Evolutionary conservation across 495 filamentous ascomycete species (phyloP), one percentile per base, ranked within the genome.

Genomic region (Neurospora pannonica): DNA sequence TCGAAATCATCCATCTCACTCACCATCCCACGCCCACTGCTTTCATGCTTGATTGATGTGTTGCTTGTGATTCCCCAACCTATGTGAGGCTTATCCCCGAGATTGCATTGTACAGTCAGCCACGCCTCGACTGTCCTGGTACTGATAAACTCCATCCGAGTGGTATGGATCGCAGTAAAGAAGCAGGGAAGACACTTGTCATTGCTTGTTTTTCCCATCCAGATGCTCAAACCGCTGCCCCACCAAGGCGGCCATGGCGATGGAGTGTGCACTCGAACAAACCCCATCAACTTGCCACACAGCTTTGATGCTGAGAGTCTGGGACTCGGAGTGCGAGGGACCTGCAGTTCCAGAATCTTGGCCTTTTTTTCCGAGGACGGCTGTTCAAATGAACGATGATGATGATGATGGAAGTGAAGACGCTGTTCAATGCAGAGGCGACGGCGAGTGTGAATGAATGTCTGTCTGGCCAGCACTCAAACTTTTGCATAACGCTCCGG

Each of bases 401-500:
- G 5, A 28, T 62, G 5, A 7, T 34, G 28, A 31, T 28, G 19
- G 42, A 28, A 24, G 9, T 24, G 46, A 54, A 54, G 21, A 60
- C 24, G 48, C 11, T 15, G 48, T 60, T 28, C 28, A 34, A 67
- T 34, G 54, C 54, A 67, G 28, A 7, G 31, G 13, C 28, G 7
- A 19, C 54, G 24, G 54, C 5, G 28, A 67, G 13, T 67, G 28
- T 67, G 54, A 67, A 67, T 9, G n/a, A n/a, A n/a, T n/a, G n/a
- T n/a, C n/a, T n/a, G 19, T 67, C 54, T 34, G 54, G 54, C 54
- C 54, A 62, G 54, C 54, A 62, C 54, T 62, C 54, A 74, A 73
- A 69, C 72, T 78, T 77, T 77, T 72, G 46, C 74, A 76, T 48
- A 60, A 72, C 67, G 43, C 46, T 73, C 75, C 75, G 34, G 70